Conservation (phyloP, 257 asterid genomes). For the Solanum megistacrolobum region DNA sequence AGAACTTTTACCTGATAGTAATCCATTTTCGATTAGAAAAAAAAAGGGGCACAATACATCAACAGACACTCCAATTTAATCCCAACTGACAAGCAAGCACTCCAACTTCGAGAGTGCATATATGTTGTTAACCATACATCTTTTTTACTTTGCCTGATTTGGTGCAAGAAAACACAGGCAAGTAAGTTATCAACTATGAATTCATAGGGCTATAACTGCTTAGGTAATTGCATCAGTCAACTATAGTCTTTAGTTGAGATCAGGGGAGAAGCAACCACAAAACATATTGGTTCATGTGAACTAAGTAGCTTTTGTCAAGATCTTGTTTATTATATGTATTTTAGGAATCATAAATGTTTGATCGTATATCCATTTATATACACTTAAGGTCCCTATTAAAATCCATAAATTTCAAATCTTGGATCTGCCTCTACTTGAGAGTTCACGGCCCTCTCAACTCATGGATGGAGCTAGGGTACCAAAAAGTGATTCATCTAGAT, state of each 20-base stretch:
- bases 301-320: neutral
- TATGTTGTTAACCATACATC: neutral
- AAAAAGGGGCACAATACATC: neutral
- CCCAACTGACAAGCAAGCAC: neutral
- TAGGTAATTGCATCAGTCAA: neutral
- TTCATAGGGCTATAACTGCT: neutral
- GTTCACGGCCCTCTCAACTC: too few species aligned
- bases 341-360: too few species aligned
- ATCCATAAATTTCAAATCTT: too few species aligned
- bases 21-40: neutral
- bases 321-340: too few species aligned
- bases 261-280: neutral
- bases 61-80: neutral
- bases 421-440: neutral
- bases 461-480: neutral
- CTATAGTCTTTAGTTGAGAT: neutral
- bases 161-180: neutral
- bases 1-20: constrained; percentile 28
- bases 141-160: neutral
- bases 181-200: neutral
- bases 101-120: too few species aligned
- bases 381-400: too few species aligned
- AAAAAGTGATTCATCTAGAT: neutral
- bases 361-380: too few species aligned
- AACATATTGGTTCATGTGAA: neutral